These are phyloP conservation scores for Stromatinia cepivora DNA, from an alignment of 2,329 filamentous ascomycete species.

Conservation along the genomic window DNA sequence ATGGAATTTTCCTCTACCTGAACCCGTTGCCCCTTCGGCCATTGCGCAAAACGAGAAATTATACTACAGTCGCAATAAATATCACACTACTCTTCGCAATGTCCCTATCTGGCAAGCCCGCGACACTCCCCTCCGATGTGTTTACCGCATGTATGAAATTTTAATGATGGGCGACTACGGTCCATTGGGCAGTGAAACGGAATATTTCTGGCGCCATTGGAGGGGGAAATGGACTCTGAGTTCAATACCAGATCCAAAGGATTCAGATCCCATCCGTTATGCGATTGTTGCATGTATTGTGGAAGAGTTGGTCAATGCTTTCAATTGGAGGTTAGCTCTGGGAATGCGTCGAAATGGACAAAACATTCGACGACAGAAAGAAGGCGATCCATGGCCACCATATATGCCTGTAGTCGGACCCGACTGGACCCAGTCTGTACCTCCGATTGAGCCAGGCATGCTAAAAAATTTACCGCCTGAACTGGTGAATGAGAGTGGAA, in stretches of 20 bases:
- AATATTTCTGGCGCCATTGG: neutral
- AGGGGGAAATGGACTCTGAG: neutral
- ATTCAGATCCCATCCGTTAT: neutral
- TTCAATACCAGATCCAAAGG: neutral
- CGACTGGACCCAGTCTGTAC: neutral
- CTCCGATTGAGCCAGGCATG: neutral
- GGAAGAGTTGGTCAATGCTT: neutral
- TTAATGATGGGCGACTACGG: neutral
- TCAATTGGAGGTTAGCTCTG: conserved; percentile 12
- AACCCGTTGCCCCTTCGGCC: neutral
- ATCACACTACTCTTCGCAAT: neutral
- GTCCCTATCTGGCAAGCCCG: neutral
- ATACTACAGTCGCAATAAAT: neutral
- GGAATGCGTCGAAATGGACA: neutral
- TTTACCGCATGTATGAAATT: conserved; percentile 14
- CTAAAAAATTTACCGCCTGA: neutral
- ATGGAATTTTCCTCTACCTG: neutral
- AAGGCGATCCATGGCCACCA: neutral
- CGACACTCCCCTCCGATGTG: neutral
- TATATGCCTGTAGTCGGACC: neutral
- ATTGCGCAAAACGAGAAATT: neutral
- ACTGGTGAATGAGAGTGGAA: neutral
- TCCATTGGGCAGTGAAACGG: neutral
- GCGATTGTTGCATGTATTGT: conserved; percentile 13
- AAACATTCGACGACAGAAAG: neutral